Conservation (phyloP, 2,329 filamentous ascomycete genomes). For the Claviceps humidiphila region DNA sequence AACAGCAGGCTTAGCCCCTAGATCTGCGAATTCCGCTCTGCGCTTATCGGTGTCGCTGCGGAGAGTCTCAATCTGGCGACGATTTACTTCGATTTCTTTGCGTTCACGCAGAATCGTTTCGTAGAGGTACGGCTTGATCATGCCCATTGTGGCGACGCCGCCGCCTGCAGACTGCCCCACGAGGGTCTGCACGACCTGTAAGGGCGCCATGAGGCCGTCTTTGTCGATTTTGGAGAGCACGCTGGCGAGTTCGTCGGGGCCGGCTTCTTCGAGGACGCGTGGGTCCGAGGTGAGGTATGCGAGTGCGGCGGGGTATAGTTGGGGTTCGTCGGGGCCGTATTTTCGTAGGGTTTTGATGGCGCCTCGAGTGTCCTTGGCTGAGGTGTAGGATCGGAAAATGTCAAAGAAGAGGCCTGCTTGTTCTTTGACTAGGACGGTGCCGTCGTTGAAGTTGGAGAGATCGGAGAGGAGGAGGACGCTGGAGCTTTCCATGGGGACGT, state of each 20-base stretch:
- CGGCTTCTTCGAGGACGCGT: conserved; percentile 70
- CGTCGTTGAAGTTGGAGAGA: conserved; percentile 77
- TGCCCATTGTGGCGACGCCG: conserved; percentile 85
- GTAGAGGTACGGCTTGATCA: conserved; percentile 86
- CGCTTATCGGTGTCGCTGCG: conserved; percentile 72
- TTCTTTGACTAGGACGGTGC: conserved; percentile 84
- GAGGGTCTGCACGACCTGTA: conserved; percentile 92
- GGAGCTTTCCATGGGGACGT: conserved; percentile 81
- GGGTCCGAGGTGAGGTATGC: conserved; percentile 86
- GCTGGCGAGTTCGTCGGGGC: conserved; percentile 62
- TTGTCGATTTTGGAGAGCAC: conserved; percentile 79
- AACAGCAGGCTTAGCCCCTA: conserved; percentile 67
- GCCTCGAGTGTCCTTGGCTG: conserved; percentile 79
- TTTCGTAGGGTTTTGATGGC: conserved; percentile 82
- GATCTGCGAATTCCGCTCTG: conserved; percentile 61
- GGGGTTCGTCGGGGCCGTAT: conserved; percentile 82
- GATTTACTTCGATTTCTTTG: conserved; percentile 69
- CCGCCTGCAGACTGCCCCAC: conserved; percentile 39
- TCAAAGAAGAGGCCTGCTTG: conserved; percentile 85
- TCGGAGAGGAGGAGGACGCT: conserved; percentile 90
- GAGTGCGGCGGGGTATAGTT: conserved; percentile 82
- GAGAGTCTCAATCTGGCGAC: conserved; percentile 70
- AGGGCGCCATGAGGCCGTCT: conserved; percentile 83
- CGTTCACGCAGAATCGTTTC: conserved; percentile 81
- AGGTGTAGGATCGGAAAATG: conserved; percentile 92